A percentile compares a stretch with the other conserved stretches of the same genome.
These are phyloP conservation scores for Comarum palustre DNA, from an alignment of 306 rosid genomes.

Conservation along the genomic window DNA sequence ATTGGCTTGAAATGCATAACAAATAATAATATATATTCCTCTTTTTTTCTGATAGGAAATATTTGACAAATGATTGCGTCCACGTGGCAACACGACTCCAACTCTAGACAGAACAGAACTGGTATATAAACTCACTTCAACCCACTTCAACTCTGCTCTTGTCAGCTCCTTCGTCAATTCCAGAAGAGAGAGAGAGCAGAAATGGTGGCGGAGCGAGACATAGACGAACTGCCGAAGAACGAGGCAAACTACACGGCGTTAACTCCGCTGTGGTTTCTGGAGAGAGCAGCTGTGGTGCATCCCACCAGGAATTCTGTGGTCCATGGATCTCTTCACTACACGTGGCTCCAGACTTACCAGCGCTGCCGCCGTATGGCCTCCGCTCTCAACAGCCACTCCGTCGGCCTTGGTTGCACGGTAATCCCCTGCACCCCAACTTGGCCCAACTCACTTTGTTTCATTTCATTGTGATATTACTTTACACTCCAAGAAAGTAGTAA, in stretches of 20 bases:
- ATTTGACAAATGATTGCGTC: no score
- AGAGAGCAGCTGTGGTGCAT: constrained; percentile 78
- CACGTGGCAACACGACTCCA: no score
- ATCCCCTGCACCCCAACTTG: no score
- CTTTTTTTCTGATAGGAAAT: no score
- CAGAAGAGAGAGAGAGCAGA: constrained; percentile 2
- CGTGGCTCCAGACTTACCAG: constrained; percentile 76
- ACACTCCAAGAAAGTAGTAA: background rate
- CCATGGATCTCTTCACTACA: constrained; percentile 74
- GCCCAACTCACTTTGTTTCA: background rate
- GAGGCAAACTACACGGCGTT: constrained; percentile 75
- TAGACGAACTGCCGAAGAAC: constrained; percentile 82
- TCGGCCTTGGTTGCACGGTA: constrained; percentile 76
- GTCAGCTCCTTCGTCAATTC: background rate
- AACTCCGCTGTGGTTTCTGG: constrained; percentile 85
- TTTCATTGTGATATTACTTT: background rate
- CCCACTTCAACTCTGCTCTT: background rate
- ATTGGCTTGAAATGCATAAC: background rate
- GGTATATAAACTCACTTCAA: background rate
- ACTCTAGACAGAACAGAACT: no score
- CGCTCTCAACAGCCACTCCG: constrained; percentile 55
- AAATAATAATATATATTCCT: no score
- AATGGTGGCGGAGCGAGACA: constrained; percentile 46
- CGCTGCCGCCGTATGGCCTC: constrained; percentile 89
- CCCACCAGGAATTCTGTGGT: constrained; percentile 63